Conservation (phyloP, 148 eudicot species). For the Vaccinium vitisidaea region DNA sequence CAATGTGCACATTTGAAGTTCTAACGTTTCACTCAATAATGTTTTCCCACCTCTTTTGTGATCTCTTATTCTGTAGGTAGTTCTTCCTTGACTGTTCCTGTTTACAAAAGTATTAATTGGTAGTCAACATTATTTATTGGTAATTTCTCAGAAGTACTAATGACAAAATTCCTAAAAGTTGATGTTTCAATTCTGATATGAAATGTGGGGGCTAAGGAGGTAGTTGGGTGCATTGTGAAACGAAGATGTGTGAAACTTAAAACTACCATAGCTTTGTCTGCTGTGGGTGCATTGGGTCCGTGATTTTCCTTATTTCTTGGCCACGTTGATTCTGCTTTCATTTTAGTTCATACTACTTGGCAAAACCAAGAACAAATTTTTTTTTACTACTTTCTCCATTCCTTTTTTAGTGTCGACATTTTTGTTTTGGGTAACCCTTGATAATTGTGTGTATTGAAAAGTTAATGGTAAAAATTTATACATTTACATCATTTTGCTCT, state of each 20-base stretch:
- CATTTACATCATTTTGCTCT: no score
- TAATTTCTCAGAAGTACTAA: not conserved
- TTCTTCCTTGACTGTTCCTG: not conserved
- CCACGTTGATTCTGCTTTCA: not conserved
- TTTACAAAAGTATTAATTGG: not conserved
- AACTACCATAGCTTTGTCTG: constrained; percentile 1
- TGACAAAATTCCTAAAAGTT: not conserved
- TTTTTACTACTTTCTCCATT: no score
- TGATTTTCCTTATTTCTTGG: not conserved
- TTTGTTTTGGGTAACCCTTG: no score
- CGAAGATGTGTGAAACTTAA: not conserved
- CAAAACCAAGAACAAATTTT: no score
- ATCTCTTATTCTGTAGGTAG: not conserved
- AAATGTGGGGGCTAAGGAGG: not conserved
- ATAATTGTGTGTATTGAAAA: no score
- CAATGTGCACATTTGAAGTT: not conserved
- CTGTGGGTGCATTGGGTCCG: not conserved
- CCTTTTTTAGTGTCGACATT: no score
- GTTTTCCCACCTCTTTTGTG: not conserved
- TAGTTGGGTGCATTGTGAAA: not conserved
- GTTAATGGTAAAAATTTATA: no score
- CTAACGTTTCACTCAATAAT: not conserved
- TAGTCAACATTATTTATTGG: not conserved
- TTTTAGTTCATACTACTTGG: not conserved
- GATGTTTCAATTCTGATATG: not conserved